Percentiles rank a stretch among this genome's conserved stretches.
phyloP scores from a whole-genome alignment of 2,329 filamentous ascomycete species.

The Talaromyces piceae region DNA sequence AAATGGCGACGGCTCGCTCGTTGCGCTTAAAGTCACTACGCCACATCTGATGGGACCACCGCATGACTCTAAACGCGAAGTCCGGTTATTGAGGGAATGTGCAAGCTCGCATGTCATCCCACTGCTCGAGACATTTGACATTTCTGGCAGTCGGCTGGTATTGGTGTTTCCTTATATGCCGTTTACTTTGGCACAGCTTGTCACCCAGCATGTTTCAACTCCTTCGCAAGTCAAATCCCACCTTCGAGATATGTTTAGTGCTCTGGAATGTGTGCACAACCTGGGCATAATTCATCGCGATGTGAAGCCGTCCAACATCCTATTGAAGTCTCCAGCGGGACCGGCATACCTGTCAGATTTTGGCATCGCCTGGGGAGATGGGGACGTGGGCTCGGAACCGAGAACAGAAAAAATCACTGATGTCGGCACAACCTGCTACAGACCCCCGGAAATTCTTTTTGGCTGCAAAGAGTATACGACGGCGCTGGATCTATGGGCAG shows the following conservation, averaged over 20 bases:
- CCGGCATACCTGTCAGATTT: constrained; percentile 83
- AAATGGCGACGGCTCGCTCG: constrained; percentile 34
- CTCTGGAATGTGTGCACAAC: constrained; percentile 63
- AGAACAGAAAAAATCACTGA: constrained; percentile 71
- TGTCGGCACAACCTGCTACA: constrained; percentile 86
- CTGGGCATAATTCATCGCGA: constrained; percentile 84
- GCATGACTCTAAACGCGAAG: constrained; percentile 75
- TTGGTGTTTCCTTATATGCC: constrained; percentile 81
- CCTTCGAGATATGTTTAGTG: constrained; percentile 63
- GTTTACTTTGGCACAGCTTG: constrained; percentile 61
- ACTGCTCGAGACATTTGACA: constrained; percentile 63
- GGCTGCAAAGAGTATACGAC: constrained; percentile 66
- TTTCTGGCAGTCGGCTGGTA: constrained; percentile 64
- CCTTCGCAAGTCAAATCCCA: constrained; percentile 38
- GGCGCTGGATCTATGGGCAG: constrained; percentile 80
- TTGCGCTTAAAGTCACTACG: constrained; percentile 81
- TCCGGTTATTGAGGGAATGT: constrained; percentile 60
- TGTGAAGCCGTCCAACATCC: constrained; percentile 83
- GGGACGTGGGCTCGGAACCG: constrained; percentile 53
- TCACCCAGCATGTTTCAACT: constrained; percentile 43
- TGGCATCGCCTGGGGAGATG: constrained; percentile 77
- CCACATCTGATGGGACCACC: constrained; percentile 66
- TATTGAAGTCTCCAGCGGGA: constrained; percentile 59
- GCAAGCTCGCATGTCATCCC: constrained; percentile 55
- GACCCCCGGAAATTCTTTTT: constrained; percentile 84